Evolutionary conservation across 768 basidiomycete species (phyloP), one percentile per base, ranked within the genome.

Genomic region (Termitomyces sp.): DNA sequence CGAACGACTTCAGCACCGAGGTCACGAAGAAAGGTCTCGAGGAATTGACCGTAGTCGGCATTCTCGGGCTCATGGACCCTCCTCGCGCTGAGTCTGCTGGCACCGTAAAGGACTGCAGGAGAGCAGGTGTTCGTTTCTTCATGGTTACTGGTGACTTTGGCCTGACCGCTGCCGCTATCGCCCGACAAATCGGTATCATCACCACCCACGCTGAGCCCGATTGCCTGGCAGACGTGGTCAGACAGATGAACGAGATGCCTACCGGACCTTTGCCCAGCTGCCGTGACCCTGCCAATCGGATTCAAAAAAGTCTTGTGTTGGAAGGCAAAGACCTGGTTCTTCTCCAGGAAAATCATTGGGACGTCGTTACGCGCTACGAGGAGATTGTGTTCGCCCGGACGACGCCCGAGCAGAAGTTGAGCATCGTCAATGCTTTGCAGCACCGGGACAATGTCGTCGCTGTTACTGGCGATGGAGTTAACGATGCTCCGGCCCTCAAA

Each of bases 61-160:
- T 86, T 1, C 73, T 79, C 4, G 82, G 82, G 20, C 79, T 86
- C 54, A 76, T 76, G 61, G 84, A 86, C 57, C 84, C 84, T 4
- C 83, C 83, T 13, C 75, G 83, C 28, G 68, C 75, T 13, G 79
- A 84, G 55, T 77, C 79, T 20, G 72, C 74, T 2, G 70, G 69
- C 0, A 77, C 84, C 7, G 79, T 86, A 1, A 62, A 71, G 3
- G 71, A 77, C 50, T 81, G 79, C 64, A 70, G 79, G 30, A 68
- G 70, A 54, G 84, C 84, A 0, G 83, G 84, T 20, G 77, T 82
- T 51, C 75, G 77, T 26, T 77, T 83, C 18, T 77, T 80, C 60
- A 83, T 84, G 82, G 73, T 84, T 30, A 84, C 83, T 0, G 83
- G 83, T 53, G 82, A 83, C 65, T 82, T 82, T 68, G 71, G 78